Percentiles rank a stretch among this genome's conserved stretches.
Conservation (phyloP, 2,329 filamentous ascomycete genomes). For the Aspergillus costaricaensis region DNA sequence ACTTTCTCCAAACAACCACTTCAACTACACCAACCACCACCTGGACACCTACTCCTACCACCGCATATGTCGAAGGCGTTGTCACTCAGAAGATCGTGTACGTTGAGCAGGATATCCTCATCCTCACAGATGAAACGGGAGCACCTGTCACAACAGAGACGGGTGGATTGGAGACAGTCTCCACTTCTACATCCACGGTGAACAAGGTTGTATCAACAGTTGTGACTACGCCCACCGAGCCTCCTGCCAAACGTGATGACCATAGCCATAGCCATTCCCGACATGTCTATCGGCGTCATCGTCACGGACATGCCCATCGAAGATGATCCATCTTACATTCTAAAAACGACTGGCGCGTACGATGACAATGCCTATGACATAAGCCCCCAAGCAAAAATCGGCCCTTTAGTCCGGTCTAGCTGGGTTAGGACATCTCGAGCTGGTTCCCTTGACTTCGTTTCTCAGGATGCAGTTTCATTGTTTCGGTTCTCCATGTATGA, state of each 20-base stretch:
- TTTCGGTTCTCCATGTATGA: not conserved
- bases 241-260: slow-evolving; percentile 22
- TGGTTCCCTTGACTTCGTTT: not conserved
- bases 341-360: not conserved
- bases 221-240: slow-evolving; percentile 21
- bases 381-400: not conserved
- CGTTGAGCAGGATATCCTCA: slow-evolving; percentile 31
- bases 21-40: slow-evolving; percentile 4
- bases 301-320: slow-evolving; percentile 26
- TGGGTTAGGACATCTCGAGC: not conserved
- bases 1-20: not conserved
- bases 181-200: slow-evolving; percentile 25
- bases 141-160: slow-evolving; percentile 28
- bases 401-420: not conserved
- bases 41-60: slow-evolving; percentile 28
- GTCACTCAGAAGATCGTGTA: slow-evolving; percentile 33
- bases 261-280: slow-evolving; percentile 21
- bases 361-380: not conserved
- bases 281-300: slow-evolving; percentile 27
- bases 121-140: slow-evolving; percentile 31
- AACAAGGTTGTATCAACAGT: slow-evolving; percentile 28
- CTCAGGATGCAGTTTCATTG: not conserved
- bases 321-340: not conserved
- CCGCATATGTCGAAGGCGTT: slow-evolving; percentile 25
- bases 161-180: slow-evolving; percentile 26